Evolutionary conservation across 441 rosid genomes (phyloP), one percentile per base, ranked within the genome.

Genomic region (Arabidopsis lyrata): DNA sequence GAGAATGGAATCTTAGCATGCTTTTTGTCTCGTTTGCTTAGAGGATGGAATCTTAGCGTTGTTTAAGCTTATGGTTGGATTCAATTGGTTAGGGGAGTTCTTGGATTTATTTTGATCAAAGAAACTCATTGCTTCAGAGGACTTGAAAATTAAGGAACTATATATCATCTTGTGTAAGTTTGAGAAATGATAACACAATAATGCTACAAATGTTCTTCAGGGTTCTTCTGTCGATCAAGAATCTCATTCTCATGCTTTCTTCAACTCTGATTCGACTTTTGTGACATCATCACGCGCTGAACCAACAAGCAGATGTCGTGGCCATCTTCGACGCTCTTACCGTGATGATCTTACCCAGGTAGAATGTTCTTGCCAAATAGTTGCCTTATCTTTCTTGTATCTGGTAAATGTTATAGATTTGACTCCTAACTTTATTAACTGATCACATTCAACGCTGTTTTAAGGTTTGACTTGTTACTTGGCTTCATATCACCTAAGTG

Each of bases 291-390:
- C 89, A 15, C 82, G 72, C 27, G 73, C 82, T 18, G 86, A 81
- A 66, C 72, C 77, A 12, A 86, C 86, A 45, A 70, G 81, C 53
- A 82, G 96, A 70, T 84, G 80, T 68, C 84, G 77, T 76, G 83
- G 89, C 18, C 93, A 85, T 76, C 73, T 81, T 66, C 88, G 87
- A 36, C 88, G 84, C 81, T 86, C 95, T 74, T 87, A 92, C 35
- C 91, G 97, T 6, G 97, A 87, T 74, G 96, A 89, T 66, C 79
- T 87, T 48, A 90, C 92, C 70, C 91, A 91, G 97, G 98, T 91
- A 62, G 18, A 56, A 31, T 53, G 41, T 53, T 60, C 52, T 35
- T 39, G 52, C 24, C 10, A 35, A 38, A 36, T 12, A n/a, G 60
- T 16, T 60, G 5, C 12, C 63, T 5, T 39, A 27, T 63, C 16